These are phyloP conservation scores for Plenodomus tracheiphilus DNA, from an alignment of 2,329 filamentous ascomycete species.

Conservation along the genomic window DNA sequence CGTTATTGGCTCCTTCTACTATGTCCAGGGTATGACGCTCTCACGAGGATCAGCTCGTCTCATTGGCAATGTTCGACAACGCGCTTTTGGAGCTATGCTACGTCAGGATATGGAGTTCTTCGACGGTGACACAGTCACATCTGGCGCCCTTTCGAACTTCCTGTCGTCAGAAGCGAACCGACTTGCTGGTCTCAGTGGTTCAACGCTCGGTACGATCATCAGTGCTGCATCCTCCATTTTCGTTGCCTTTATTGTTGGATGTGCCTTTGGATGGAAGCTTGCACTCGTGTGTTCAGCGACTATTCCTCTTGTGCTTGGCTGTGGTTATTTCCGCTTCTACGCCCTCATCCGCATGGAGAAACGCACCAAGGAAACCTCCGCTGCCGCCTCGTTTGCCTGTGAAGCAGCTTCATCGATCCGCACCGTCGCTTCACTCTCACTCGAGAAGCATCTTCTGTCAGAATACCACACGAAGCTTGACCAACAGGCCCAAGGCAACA, in stretches of 20 bases:
- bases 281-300: constrained; percentile 80
- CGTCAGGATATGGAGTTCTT: constrained; percentile 87
- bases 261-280: constrained; percentile 84
- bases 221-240: constrained; percentile 79
- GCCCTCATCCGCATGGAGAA: constrained; percentile 79
- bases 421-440: constrained; percentile 89
- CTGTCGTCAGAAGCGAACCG: constrained; percentile 78
- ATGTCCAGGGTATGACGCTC: constrained; percentile 54
- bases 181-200: constrained; percentile 84
- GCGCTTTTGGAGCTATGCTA: constrained; percentile 83
- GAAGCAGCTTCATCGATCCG: constrained; percentile 93
- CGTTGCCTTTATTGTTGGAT: constrained; percentile 68
- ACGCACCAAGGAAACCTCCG: constrained; percentile 77
- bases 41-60: constrained; percentile 62
- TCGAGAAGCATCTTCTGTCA: constrained; percentile 77
- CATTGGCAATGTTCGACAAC: constrained; percentile 79
- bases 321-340: constrained; percentile 86
- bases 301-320: constrained; percentile 75
- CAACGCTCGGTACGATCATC: constrained; percentile 83
- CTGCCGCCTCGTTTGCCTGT: constrained; percentile 85
- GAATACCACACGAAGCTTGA: constrained; percentile 74
- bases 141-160: constrained; percentile 77
- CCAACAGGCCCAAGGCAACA: constrained; percentile 67
- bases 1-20: constrained; percentile 30
- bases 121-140: constrained; percentile 85